phyloP scores from a whole-genome alignment of 192 early-diverging fungal genomes.

The Coemansia sp. region DNA sequence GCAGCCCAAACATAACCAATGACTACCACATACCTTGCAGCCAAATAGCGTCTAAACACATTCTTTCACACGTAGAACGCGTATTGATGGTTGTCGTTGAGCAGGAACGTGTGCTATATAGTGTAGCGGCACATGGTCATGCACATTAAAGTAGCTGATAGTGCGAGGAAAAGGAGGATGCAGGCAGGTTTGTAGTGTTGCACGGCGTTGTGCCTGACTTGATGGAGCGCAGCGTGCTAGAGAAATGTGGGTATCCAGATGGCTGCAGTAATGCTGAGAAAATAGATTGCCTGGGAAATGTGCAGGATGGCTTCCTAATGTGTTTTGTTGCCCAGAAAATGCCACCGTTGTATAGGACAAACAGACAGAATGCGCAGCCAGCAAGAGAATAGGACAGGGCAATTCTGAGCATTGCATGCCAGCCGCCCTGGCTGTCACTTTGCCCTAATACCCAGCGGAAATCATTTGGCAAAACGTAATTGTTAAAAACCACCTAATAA shows the following conservation, averaged over 20 bases:
- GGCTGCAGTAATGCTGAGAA: conserved; percentile 55
- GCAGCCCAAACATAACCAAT: conserved; percentile 62
- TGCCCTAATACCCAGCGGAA: too few species aligned
- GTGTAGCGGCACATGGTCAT: conserved; percentile 56
- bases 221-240: too few species aligned
- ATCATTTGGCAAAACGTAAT: too few species aligned
- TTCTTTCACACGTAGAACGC: conserved; percentile 94
- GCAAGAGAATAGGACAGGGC: conserved; percentile 19
- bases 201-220: too few species aligned
- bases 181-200: too few species aligned
- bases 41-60: conserved; percentile 59
- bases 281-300: conserved; percentile 86
- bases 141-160: too few species aligned
- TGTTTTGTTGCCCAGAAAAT: conserved; percentile 86
- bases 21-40: conserved; percentile 57
- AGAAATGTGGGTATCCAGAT: conserved; percentile 48
- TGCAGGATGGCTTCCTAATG: conserved; percentile 80
- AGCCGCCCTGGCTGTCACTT: too few species aligned
- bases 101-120: conserved; percentile 88
- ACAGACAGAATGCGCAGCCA: conserved; percentile 56
- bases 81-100: conserved; percentile 94
- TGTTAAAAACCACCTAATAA: too few species aligned
- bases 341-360: conserved; percentile 75
- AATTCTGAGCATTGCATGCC: too few species aligned
- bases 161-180: too few species aligned